phyloP scores from a whole-genome alignment of 805 yeast species.

The Saturnispora silvae region DNA sequence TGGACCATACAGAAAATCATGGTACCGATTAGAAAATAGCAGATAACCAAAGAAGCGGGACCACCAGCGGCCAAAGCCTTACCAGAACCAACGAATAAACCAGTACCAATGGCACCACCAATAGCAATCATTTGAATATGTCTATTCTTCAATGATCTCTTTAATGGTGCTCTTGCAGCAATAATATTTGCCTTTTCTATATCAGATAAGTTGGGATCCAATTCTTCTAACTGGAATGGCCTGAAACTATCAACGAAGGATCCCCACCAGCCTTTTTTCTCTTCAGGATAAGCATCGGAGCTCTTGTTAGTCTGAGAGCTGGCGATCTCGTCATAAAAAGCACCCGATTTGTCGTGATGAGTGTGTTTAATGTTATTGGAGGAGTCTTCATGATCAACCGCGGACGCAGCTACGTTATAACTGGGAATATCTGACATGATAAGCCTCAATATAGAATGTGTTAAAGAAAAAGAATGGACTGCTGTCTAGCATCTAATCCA shows the following conservation, averaged over 20 bases:
- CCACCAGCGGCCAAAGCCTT: conserved; percentile 50
- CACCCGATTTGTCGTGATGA: not conserved
- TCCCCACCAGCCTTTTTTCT: conserved; percentile 6
- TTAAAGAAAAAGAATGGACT: too few relatives aligned
- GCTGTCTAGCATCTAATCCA: too few relatives aligned
- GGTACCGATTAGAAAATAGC: conserved; percentile 43
- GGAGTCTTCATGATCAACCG: not conserved
- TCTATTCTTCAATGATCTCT: conserved; percentile 42
- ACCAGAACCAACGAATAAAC: conserved; percentile 65
- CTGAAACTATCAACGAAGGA: conserved; percentile 20
- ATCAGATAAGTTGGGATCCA: conserved; percentile 32
- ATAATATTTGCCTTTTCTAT: conserved; percentile 33
- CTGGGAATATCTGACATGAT: not conserved
- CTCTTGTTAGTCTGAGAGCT: not conserved
- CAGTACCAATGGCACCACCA: conserved; percentile 76
- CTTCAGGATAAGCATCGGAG: not conserved
- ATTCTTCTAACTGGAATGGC: conserved; percentile 18
- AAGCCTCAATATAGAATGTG: too few relatives aligned
- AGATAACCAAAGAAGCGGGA: conserved; percentile 55
- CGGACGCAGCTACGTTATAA: not conserved
- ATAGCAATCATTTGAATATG: conserved; percentile 72
- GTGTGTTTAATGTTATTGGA: not conserved
- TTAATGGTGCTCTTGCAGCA: conserved; percentile 37
- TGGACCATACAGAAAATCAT: conserved; percentile 52
- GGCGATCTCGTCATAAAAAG: not conserved